Percentiles rank a stretch among this genome's conserved stretches.
phyloP scores from a whole-genome alignment of 495 filamentous ascomycete genomes.

The Clavariopsis aquatica region DNA sequence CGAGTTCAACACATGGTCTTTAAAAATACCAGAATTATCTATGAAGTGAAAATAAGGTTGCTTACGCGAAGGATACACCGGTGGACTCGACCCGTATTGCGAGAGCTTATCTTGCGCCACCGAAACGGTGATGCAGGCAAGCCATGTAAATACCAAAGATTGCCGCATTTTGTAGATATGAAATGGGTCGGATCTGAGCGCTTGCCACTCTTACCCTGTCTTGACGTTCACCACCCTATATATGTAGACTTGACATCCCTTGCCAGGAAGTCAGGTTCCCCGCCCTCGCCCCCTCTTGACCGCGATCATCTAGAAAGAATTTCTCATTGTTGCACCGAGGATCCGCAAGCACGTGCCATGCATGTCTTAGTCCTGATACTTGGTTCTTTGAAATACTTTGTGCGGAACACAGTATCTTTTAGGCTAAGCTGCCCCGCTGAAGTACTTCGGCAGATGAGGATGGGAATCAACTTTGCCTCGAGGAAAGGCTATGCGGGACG shows the following conservation, averaged over 20 bases:
- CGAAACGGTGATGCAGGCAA: not conserved
- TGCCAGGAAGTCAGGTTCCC: not conserved
- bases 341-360: not conserved
- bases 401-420: not conserved
- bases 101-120: conserved; percentile 15
- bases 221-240: not conserved
- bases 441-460: not conserved
- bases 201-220: not conserved
- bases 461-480: not conserved
- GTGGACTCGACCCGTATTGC: conserved; percentile 36
- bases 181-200: not conserved
- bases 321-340: not conserved
- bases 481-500: not conserved
- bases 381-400: not conserved
- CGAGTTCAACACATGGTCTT: not conserved
- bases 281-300: too few species aligned
- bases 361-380: not conserved
- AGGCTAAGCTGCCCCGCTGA: conserved; percentile 4
- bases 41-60: not conserved
- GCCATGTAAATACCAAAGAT: not conserved
- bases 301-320: too few species aligned
- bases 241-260: not conserved
- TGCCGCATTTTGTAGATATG: conserved; percentile 1
- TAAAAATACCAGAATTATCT: not conserved
- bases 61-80: conserved; percentile 37